A percentile compares a stretch with the other conserved stretches of the same genome.
Conservation (phyloP, 2,329 filamentous ascomycete genomes). For the Fusarium palustre region DNA sequence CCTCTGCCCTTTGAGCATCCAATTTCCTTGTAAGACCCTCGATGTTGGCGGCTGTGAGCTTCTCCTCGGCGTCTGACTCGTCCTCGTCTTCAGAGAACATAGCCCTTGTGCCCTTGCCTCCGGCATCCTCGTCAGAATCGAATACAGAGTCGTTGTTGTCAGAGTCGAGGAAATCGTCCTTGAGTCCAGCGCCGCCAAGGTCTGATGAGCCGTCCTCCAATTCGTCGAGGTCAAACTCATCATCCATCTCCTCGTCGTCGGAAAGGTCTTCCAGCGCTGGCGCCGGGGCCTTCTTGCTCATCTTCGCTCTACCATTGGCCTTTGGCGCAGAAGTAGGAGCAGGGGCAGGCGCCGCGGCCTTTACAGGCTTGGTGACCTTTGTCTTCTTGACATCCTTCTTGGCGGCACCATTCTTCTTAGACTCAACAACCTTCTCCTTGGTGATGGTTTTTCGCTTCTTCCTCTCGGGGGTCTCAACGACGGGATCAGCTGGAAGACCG, state of each 20-base stretch:
- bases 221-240: slow-evolving; percentile 60
- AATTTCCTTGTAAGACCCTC: slow-evolving; percentile 88
- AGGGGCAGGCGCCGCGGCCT: slow-evolving; percentile 41
- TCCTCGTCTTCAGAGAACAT: slow-evolving; percentile 98
- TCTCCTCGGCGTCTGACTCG: slow-evolving; percentile 87
- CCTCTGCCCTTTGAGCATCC: slow-evolving; percentile 79
- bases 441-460: slow-evolving; percentile 57
- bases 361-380: slow-evolving; percentile 52
- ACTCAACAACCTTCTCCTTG: slow-evolving; percentile 50
- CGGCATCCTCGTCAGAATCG: slow-evolving; percentile 76
- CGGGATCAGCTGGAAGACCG: slow-evolving; percentile 72
- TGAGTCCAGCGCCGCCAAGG: slow-evolving; percentile 54
- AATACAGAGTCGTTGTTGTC: slow-evolving; percentile 70
- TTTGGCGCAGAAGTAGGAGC: slow-evolving; percentile 43
- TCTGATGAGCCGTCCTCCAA: slow-evolving; percentile 60
- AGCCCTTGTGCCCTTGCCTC: slow-evolving; percentile 61
- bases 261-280: slow-evolving; percentile 60
- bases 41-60: slow-evolving; percentile 94
- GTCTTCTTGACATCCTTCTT: slow-evolving; percentile 50
- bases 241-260: slow-evolving; percentile 55
- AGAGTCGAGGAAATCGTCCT: slow-evolving; percentile 71
- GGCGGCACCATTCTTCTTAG: slow-evolving; percentile 44
- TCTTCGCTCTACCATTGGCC: slow-evolving; percentile 47
- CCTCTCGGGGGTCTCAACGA: slow-evolving; percentile 73
- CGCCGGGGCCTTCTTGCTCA: slow-evolving; percentile 51